Evolutionary conservation across 257 asterid species (phyloP), one percentile per base, ranked within the genome.

Genomic region (Gynochthodes officinalis): DNA sequence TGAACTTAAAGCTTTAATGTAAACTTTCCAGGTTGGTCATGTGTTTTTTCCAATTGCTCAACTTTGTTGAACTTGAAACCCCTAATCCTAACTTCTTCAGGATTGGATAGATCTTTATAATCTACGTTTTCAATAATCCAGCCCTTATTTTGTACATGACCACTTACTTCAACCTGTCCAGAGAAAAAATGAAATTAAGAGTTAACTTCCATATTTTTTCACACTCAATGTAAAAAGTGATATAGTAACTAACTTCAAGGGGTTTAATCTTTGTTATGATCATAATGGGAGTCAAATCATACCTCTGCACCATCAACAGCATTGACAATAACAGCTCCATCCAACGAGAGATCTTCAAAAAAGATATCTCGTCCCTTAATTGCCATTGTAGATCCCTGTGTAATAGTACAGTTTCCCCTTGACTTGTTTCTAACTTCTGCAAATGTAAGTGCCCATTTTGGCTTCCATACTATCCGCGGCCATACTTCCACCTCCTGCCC

Each of bases 401-500:
- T 82, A 50, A 95, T 71, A 46, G 86, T 86, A 84, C 89, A 83
- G 53, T 84, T 86, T 74, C 87, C 87, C 3, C 70, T 64, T 39
- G 92, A 86, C 84, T 95, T 95, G 62, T 78, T 81, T 79, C 71
- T 92, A 43, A 95, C 75, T 23, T 92, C 94, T 7, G 97, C 75
- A 84, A 80, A 95, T 15, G 97, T 90, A 69, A 95, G 86, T 50
- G 95, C 99, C 99, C 98, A 95, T 67, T 89, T 89, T 25, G 99
- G 98, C 80, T 87, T 89, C 98, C 98, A 95, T 71, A 76, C 89
- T 61, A 95, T 83, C 53, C 92, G 92, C 62, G 99, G 95, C 98
- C 98, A 95, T 62, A 91, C 97, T 70, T 95, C 98, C 71, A 95
- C 98, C 78, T 90, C 94, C 70, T 95, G 99, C 53, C 89, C 96